Percentiles rank a stretch among this genome's conserved stretches.
phyloP scores from a whole-genome alignment of 2,329 filamentous ascomycete species.

The Botrytis cinerea region DNA sequence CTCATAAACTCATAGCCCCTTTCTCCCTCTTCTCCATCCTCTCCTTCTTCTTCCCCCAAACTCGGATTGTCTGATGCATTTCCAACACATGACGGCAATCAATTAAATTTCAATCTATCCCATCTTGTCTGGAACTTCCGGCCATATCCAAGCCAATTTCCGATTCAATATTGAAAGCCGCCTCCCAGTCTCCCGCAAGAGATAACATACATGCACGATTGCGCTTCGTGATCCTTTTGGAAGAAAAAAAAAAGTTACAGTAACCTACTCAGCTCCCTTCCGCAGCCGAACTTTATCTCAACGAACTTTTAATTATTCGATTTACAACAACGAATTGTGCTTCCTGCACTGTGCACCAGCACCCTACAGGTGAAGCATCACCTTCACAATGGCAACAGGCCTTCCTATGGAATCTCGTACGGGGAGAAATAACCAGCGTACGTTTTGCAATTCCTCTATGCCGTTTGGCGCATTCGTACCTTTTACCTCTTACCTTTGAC shows the following conservation, averaged over 20 bases:
- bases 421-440: constrained; percentile 79
- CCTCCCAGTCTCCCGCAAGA: background rate
- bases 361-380: constrained; percentile 36
- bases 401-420: constrained; percentile 73
- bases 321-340: constrained; percentile 28
- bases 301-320: constrained; percentile 22
- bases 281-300: constrained; percentile 32
- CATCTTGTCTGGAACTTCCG: background rate
- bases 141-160: background rate
- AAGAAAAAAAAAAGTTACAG: constrained; percentile 26
- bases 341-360: constrained; percentile 30
- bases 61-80: background rate
- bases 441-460: constrained; percentile 47
- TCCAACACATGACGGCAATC: constrained; percentile 6
- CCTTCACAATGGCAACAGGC: constrained; percentile 42
- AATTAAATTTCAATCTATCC: background rate
- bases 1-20: background rate
- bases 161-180: background rate
- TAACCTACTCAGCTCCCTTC: constrained; percentile 17
- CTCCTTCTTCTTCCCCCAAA: background rate
- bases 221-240: constrained; percentile 33
- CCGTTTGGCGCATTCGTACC: constrained; percentile 11
- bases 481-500: background rate
- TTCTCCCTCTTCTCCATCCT: background rate
- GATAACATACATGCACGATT: constrained; percentile 26